phyloP scores from a whole-genome alignment of 1,284 basidiomycete species.

The Cutaneotrichosporon daszewskae region DNA sequence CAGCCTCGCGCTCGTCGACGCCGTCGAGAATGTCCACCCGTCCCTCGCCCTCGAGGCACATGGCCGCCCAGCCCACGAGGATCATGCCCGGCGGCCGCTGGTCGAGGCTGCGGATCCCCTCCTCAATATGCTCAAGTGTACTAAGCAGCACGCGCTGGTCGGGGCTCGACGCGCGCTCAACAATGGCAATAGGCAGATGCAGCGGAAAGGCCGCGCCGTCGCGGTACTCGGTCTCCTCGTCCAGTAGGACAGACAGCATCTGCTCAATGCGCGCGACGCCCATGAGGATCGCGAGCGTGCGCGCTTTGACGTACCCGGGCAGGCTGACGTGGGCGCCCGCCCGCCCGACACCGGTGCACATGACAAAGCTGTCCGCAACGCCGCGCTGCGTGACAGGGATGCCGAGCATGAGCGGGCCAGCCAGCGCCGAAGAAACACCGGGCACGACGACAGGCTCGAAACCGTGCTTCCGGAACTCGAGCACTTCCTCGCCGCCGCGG shows the following conservation, averaged over 20 bases:
- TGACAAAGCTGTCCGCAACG: constrained; percentile 77
- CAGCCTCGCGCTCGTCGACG: constrained; percentile 34
- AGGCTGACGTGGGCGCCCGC: constrained; percentile 76
- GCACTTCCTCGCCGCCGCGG: constrained; percentile 86
- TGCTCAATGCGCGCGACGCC: constrained; percentile 78
- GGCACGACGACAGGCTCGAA: constrained; percentile 80
- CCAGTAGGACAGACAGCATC: constrained; percentile 61
- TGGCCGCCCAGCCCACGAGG: constrained; percentile 78
- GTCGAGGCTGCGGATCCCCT: constrained; percentile 70
- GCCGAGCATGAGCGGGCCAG: constrained; percentile 79
- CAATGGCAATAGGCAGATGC: constrained; percentile 78
- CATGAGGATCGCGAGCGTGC: constrained; percentile 85
- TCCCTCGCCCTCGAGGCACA: constrained; percentile 53
- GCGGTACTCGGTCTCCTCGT: constrained; percentile 22
- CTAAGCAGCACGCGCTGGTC: constrained; percentile 83
- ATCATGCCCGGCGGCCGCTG: constrained; percentile 95
- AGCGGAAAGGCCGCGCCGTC: constrained; percentile 64
- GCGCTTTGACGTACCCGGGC: constrained; percentile 75
- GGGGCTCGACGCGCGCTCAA: constrained; percentile 85
- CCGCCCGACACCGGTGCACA: constrained; percentile 90
- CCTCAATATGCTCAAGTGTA: constrained; percentile 67
- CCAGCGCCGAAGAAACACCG: constrained; percentile 80
- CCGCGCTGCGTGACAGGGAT: constrained; percentile 95
- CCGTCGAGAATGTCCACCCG: constrained; percentile 53
- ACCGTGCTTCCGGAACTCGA: constrained; percentile 80